Conservation (phyloP, 164 flowering plant species). For the Santalum album region DNA sequence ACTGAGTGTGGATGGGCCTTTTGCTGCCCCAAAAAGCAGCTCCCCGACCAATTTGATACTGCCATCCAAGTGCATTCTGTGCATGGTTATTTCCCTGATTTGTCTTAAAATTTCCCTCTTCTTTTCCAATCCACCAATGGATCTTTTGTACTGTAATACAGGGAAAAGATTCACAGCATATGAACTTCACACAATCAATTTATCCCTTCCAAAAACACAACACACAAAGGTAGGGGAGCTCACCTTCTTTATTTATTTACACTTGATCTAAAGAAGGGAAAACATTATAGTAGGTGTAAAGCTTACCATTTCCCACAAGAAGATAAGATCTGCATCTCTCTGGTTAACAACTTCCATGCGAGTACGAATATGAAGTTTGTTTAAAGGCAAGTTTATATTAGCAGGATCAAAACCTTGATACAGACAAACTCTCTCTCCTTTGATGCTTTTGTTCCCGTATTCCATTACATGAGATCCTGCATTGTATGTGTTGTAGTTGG, state of each 20-base stretch:
- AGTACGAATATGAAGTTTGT: conserved; percentile 11
- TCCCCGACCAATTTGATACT: conserved; percentile 58
- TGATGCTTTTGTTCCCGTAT: conserved; percentile 68
- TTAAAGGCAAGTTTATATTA: conserved; percentile 35
- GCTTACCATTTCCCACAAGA: conserved; percentile 65
- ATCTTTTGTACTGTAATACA: conserved; percentile 36
- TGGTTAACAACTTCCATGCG: conserved; percentile 66
- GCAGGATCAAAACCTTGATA: conserved; percentile 86
- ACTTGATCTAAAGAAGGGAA: not conserved
- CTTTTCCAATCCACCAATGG: conserved; percentile 27
- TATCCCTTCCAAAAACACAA: too few species aligned
- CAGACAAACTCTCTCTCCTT: conserved; percentile 53
- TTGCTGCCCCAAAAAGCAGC: conserved; percentile 48
- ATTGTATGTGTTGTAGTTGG: conserved; percentile 57
- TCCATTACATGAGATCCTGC: conserved; percentile 94
- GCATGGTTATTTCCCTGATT: conserved; percentile 40
- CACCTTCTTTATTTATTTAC: not conserved
- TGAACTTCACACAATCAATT: too few species aligned
- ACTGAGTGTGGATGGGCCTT: conserved; percentile 30
- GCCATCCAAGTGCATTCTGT: conserved; percentile 57
- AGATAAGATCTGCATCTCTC: conserved; percentile 83
- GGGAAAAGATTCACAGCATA: not conserved
- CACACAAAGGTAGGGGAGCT: too few species aligned
- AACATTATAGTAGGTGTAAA: not conserved
- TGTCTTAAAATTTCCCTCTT: conserved; percentile 35